A percentile compares a stretch with the other conserved stretches of the same genome.
Evolutionary conservation across 805 yeast species (phyloP).

Genomic region (Yamadazyma insecticola): DNA sequence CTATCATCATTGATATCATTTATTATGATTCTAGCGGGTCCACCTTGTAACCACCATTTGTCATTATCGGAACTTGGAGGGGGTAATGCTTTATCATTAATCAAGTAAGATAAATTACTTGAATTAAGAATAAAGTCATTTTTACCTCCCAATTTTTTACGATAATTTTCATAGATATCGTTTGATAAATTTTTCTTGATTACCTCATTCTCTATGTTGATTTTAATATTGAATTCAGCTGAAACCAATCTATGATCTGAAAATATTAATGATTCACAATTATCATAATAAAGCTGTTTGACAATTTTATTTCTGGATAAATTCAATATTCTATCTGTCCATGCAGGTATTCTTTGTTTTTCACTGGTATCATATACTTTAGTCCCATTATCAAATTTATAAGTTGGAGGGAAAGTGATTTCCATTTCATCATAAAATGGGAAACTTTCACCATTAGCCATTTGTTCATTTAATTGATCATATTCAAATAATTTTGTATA

Average conservation of each 20-base stretch:
- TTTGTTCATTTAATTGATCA: constrained; percentile 79
- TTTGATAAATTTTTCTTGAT: constrained; percentile 51
- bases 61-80: constrained; percentile 80
- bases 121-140: constrained; percentile 29
- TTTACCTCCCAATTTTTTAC: constrained; percentile 43
- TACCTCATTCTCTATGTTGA: constrained; percentile 62
- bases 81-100: constrained; percentile 51
- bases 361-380: constrained; percentile 82
- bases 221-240: constrained; percentile 61
- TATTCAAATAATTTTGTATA: constrained; percentile 51
- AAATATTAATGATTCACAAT: constrained; percentile 52
- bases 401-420: constrained; percentile 83
- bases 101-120: constrained; percentile 16
- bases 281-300: constrained; percentile 55
- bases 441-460: constrained; percentile 68
- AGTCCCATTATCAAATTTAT: constrained; percentile 88
- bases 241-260: constrained; percentile 92
- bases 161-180: constrained; percentile 53
- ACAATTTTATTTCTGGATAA: constrained; percentile 52
- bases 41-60: constrained; percentile 92
- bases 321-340: constrained; percentile 90
- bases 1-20: constrained; percentile 34
- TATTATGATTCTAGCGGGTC: constrained; percentile 66
- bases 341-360: constrained; percentile 90
- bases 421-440: constrained; percentile 80